Evolutionary conservation across 768 basidiomycete species (phyloP).

Genomic region (Mycena capillaripes): DNA sequence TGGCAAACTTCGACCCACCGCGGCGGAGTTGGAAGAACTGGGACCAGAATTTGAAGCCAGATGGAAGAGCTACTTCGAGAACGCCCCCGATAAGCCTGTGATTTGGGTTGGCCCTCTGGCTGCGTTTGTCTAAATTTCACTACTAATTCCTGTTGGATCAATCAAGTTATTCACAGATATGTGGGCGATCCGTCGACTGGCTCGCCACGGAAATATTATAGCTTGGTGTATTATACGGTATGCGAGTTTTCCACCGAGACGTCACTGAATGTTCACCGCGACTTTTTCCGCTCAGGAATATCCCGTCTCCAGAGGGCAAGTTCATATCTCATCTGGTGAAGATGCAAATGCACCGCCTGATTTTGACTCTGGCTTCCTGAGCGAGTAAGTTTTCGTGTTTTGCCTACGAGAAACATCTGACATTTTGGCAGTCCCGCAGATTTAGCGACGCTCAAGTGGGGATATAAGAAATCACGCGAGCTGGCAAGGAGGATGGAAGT

Average conservation of each 20-base stretch:
- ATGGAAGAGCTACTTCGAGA: conserved; percentile 65
- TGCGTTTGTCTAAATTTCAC: conserved; percentile 9
- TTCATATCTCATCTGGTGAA: too few relatives aligned
- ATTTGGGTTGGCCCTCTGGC: conserved; percentile 56
- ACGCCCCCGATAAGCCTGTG: conserved; percentile 67
- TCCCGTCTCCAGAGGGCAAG: too few relatives aligned
- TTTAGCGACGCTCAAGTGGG: conserved; percentile 45
- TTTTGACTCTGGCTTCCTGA: conserved; percentile 49
- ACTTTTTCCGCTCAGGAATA: too few relatives aligned
- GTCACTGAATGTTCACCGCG: too few relatives aligned
- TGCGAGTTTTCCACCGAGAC: too few relatives aligned
- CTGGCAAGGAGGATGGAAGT: conserved; percentile 52
- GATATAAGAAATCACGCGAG: conserved; percentile 56
- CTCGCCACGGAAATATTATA: too few relatives aligned
- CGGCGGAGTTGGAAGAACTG: conserved; percentile 61
- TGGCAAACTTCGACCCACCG: conserved; percentile 66
- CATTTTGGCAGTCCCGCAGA: conserved; percentile 21
- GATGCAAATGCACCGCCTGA: too few relatives aligned
- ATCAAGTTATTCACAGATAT: too few relatives aligned
- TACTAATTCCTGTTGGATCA: too few relatives aligned
- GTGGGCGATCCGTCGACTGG: too few relatives aligned
- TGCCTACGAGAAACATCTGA: too few relatives aligned
- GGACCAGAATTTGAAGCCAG: conserved; percentile 60
- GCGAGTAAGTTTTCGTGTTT: conserved; percentile 47
- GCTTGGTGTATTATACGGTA: too few relatives aligned